Percentiles rank a stretch among this genome's conserved stretches.
These are phyloP conservation scores for Adiantum capillusveneris DNA, from an alignment of 75 land plant genomes.

Conservation along the genomic window DNA sequence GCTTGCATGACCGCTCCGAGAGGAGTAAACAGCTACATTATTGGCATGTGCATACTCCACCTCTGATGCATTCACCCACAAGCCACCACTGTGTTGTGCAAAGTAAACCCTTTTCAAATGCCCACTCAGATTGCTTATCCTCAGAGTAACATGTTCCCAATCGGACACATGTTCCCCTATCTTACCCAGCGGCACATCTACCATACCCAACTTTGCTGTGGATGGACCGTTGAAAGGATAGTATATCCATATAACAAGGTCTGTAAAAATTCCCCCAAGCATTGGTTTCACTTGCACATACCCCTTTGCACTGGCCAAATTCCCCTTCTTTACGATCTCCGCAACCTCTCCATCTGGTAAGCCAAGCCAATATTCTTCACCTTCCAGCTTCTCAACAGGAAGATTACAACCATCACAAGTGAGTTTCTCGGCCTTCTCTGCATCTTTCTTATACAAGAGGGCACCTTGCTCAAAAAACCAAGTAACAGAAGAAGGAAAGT, in stretches of 20 bases:
- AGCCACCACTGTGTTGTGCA: conserved; percentile 76
- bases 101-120: conserved; percentile 57
- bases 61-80: conserved; percentile 54
- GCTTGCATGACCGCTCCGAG: conserved; percentile 74
- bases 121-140: conserved; percentile 71
- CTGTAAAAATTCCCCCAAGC: conserved; percentile 71
- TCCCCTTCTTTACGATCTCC: conserved; percentile 39
- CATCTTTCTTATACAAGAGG: conserved; percentile 20
- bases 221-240: conserved; percentile 87
- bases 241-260: conserved; percentile 74
- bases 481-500: conserved; percentile 67
- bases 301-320: conserved; percentile 56
- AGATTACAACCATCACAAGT: conserved; percentile 47
- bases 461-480: conserved; percentile 85
- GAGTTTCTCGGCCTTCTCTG: conserved; percentile 25
- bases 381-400: conserved; percentile 60
- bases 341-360: conserved; percentile 48
- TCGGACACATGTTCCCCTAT: conserved; percentile 80
- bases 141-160: conserved; percentile 85
- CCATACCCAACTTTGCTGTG: conserved; percentile 54
- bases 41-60: conserved; percentile 53
- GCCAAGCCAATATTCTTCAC: conserved; percentile 68
- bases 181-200: conserved; percentile 38
- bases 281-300: conserved; percentile 85
- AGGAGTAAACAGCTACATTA: no score